phyloP scores from a whole-genome alignment of 2,329 filamentous ascomycete genomes.

The Microthyrium microscopicum region DNA sequence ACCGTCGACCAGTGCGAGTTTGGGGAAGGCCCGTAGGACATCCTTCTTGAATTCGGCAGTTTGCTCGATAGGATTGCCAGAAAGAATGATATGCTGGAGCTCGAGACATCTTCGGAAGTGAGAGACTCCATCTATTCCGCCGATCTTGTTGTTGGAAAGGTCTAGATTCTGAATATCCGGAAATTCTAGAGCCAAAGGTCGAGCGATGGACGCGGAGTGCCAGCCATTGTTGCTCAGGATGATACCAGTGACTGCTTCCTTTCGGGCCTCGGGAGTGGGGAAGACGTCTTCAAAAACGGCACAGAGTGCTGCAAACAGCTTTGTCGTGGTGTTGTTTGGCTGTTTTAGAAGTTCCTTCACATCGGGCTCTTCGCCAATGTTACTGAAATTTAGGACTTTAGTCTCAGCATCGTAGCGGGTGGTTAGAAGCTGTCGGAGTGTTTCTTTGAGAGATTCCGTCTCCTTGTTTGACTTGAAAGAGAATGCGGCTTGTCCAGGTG shows the following conservation, averaged over 20 bases:
- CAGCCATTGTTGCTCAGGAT: slow-evolving; percentile 70
- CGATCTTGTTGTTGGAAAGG: slow-evolving; percentile 67
- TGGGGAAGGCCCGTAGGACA: too few relatives aligned
- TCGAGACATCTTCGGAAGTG: slow-evolving; percentile 67
- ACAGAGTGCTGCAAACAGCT: slow-evolving; percentile 76
- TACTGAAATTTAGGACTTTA: slow-evolving; percentile 73
- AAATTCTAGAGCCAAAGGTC: slow-evolving; percentile 59
- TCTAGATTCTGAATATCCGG: slow-evolving; percentile 80
- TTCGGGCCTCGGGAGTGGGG: slow-evolving; percentile 52
- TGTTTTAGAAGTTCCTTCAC: slow-evolving; percentile 41
- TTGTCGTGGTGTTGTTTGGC: not conserved
- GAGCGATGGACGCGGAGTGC: slow-evolving; percentile 53
- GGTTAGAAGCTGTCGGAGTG: slow-evolving; percentile 54
- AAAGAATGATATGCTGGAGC: slow-evolving; percentile 66
- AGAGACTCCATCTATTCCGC: slow-evolving; percentile 48
- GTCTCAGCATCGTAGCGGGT: slow-evolving; percentile 53
- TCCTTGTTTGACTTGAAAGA: slow-evolving; percentile 22
- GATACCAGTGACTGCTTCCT: slow-evolving; percentile 65
- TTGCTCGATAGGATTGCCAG: slow-evolving; percentile 53
- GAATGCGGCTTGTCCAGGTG: slow-evolving; percentile 19
- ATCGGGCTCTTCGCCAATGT: slow-evolving; percentile 53
- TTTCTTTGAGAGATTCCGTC: slow-evolving; percentile 45
- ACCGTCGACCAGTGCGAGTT: slow-evolving; percentile 37
- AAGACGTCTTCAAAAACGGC: slow-evolving; percentile 66
- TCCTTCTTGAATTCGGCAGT: slow-evolving; percentile 27